These are phyloP conservation scores for Neofusicoccum laricinum DNA, from an alignment of 2,329 filamentous ascomycete genomes.

Conservation along the genomic window DNA sequence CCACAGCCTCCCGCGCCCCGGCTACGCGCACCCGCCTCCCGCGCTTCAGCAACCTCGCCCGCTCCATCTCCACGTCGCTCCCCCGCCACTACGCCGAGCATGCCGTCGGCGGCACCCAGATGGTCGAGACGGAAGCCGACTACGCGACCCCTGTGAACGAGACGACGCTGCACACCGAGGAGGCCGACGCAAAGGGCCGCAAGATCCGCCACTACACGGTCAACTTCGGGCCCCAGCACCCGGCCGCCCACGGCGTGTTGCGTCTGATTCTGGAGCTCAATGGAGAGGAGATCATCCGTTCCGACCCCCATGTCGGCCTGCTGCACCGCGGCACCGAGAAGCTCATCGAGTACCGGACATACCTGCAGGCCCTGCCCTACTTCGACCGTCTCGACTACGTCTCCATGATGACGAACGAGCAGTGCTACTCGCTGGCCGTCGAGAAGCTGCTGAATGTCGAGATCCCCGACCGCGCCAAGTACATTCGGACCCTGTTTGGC, in stretches of 20 bases:
- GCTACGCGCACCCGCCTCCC: conserved; percentile 36
- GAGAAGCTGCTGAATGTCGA: conserved; percentile 98
- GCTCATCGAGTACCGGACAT: conserved; percentile 99
- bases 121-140: conserved; percentile 52
- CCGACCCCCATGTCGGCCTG: conserved; percentile 94
- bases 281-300: conserved; percentile 94
- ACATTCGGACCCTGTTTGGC: conserved; percentile 91
- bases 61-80: conserved; percentile 65
- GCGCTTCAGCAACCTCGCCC: conserved; percentile 46
- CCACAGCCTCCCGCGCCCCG: conserved; percentile 52
- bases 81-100: conserved; percentile 63
- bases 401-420: conserved; percentile 99
- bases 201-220: conserved; percentile 99
- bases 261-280: conserved; percentile 96
- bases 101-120: conserved; percentile 42
- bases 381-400: conserved; percentile 99
- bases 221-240: conserved; percentile 99
- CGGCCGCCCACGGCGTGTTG: conserved; percentile 95
- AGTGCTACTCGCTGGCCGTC: conserved; percentile 91
- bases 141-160: conserved; percentile 52
- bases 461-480: conserved; percentile 93
- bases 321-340: conserved; percentile 98
- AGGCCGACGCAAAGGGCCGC: conserved; percentile 54
- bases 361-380: conserved; percentile 95
- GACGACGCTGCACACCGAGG: conserved; percentile 46